Percentiles rank a stretch among this genome's conserved stretches.
These are phyloP conservation scores for Solanum peruvianum DNA, from an alignment of 257 asterid genomes.

Conservation along the genomic window DNA sequence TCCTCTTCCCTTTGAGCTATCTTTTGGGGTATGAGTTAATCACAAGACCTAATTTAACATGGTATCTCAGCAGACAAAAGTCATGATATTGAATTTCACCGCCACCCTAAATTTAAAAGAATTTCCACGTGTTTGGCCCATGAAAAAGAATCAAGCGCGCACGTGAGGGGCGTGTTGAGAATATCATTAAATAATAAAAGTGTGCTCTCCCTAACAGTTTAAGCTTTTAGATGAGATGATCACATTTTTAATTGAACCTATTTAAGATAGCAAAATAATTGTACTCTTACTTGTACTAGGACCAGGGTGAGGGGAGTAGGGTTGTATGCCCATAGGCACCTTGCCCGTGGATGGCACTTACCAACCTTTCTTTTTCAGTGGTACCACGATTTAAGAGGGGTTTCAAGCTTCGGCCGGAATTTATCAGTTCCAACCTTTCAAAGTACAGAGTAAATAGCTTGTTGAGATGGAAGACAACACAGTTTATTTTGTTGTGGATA, in stretches of 20 bases:
- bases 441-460: background rate
- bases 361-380: background rate
- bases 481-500: background rate
- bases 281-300: background rate
- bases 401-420: background rate
- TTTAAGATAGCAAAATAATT: background rate
- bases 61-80: too few species aligned
- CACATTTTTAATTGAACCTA: background rate
- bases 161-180: too few species aligned
- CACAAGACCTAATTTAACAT: too few species aligned
- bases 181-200: too few species aligned
- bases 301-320: background rate
- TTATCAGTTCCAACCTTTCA: background rate
- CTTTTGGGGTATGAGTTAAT: too few species aligned
- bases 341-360: background rate
- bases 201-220: too few species aligned
- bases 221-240: background rate
- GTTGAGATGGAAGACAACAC: background rate
- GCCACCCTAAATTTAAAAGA: too few species aligned
- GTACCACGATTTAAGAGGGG: background rate
- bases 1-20: too few species aligned
- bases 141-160: too few species aligned
- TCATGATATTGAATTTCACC: too few species aligned
- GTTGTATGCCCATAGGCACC: background rate
- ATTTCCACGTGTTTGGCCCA: too few species aligned